Evolutionary conservation across 2,329 filamentous ascomycete species (phyloP).

Genomic region (Polychaeton citri): DNA sequence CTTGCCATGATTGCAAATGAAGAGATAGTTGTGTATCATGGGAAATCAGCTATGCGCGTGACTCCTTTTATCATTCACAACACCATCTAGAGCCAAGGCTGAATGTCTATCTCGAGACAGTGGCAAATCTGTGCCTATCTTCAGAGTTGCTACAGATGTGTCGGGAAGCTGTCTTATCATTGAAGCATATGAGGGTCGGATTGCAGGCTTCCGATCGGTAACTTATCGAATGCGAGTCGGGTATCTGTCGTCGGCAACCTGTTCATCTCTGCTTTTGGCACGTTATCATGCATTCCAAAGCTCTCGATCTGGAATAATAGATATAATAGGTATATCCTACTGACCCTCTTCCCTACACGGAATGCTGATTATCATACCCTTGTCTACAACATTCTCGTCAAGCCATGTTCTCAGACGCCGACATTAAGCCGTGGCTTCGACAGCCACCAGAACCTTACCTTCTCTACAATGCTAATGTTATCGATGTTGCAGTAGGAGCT

Average conservation of each 20-base stretch:
- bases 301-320: too few species aligned
- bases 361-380: neutral
- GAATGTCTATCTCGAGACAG: too few species aligned
- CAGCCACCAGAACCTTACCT: slow-evolving; percentile 14
- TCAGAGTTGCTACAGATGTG: neutral
- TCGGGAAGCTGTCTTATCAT: neutral
- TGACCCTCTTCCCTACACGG: neutral
- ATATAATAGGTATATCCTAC: too few species aligned
- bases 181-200: neutral
- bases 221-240: too few species aligned
- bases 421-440: slow-evolving; percentile 17
- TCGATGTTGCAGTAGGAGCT: slow-evolving; percentile 26
- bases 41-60: neutral
- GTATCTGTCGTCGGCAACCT: too few species aligned
- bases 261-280: too few species aligned
- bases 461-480: slow-evolving; percentile 32
- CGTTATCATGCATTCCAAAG: too few species aligned
- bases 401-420: slow-evolving; percentile 4
- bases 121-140: too few species aligned
- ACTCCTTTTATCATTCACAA: neutral
- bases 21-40: neutral
- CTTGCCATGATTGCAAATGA: neutral
- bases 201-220: neutral
- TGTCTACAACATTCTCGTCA: too few species aligned
- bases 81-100: too few species aligned